phyloP scores from a whole-genome alignment of 345 rosid species.

The Cochlearia excelsa region DNA sequence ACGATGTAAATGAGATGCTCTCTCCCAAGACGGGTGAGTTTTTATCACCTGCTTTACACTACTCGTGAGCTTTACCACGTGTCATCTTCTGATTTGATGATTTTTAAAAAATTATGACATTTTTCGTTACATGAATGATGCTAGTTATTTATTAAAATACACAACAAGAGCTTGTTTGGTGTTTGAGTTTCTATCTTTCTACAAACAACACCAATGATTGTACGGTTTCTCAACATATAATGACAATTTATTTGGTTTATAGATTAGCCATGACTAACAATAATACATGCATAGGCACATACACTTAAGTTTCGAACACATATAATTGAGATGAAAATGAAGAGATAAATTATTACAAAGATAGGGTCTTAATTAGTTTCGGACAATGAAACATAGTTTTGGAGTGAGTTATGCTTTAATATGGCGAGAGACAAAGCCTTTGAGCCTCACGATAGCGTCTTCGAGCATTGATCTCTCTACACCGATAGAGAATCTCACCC shows the following conservation, averaged over 20 bases:
- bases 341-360: neutral
- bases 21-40: conserved; percentile 23
- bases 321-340: neutral
- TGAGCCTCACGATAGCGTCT: conserved; percentile 57
- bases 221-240: too few relatives aligned
- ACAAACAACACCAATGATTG: too few relatives aligned
- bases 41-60: conserved; percentile 26
- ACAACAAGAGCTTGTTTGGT: neutral
- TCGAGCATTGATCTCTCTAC: conserved; percentile 51
- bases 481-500: conserved; percentile 58
- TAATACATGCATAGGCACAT: neutral
- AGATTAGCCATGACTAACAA: too few relatives aligned
- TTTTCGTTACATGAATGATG: neutral
- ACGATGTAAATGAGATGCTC: conserved; percentile 10
- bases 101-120: neutral
- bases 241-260: too few relatives aligned
- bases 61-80: conserved; percentile 15
- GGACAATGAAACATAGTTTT: neutral
- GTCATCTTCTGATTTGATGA: neutral
- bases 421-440: conserved; percentile 55
- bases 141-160: neutral
- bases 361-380: conserved; percentile 1
- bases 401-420: conserved; percentile 5
- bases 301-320: neutral
- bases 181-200: too few relatives aligned